Base-by-base conservation (phyloP, 331 rosid species). In the Prunus yedoensis region DNA sequence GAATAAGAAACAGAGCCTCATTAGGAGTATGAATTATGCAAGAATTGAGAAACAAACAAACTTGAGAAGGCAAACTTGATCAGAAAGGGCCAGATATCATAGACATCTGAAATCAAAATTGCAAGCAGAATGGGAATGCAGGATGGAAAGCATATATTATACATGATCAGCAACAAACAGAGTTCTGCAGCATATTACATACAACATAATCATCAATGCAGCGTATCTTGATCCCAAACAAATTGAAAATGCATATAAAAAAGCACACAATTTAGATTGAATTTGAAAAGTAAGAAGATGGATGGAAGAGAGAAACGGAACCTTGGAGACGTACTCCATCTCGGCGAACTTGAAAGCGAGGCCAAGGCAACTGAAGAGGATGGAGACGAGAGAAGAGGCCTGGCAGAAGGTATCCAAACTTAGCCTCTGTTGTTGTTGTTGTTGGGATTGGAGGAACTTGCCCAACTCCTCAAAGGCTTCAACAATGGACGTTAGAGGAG, bases 301-400 rank as follows among this genome's bases (percentile, higher is more conserved):
- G 65, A 9, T 5, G 10, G 50, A n/a, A 30, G 16, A 23, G 54
- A 43, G 49, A 49, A 21, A 11, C 8, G 21, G 17, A 54, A 83
- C 86, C 86, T 94, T 94, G 73, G 96, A 76, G 77, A 88, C 89
- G 80, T 89, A 94, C 78, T 94, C 98, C 80, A 81, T 60, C 89
- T 94, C 98, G 41, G 97, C 98, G 70, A 94, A 94, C 79, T 91
- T 94, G 89, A 94, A 94, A 66, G 98, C 97, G 4, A 91, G 79
- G 66, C 98, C 98, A 41, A 94, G 98, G 75, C 77, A 87, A 59
- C 86, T 83, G 56, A 94, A 91, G 74, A 94, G 98, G 66, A 90
- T 79, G 46, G 97, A 89, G 35, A 91, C 87, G 23, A 73, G 81
- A 71, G 92, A 84, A 28, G 90, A 90, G 32, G 91, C 89, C 2